Percentiles rank a stretch among this genome's conserved stretches.
Conservation (phyloP, 2,329 filamentous ascomycete genomes). For the Fonsecaea pugnacius region DNA sequence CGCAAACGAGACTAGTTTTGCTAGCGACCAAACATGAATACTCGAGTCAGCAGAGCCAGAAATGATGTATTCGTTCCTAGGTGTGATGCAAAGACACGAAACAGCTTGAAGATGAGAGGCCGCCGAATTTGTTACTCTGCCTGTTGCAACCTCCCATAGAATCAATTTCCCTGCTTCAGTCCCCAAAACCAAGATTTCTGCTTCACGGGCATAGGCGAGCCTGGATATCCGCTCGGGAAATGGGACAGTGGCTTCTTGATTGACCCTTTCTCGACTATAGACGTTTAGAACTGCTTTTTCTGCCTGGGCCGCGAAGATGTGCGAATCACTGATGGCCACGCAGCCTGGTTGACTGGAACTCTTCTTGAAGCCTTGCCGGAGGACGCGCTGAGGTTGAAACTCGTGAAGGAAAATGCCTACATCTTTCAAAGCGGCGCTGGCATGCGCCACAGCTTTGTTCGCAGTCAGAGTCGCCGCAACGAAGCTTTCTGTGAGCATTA, state of each 20-base stretch:
- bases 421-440: constrained; percentile 67
- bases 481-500: constrained; percentile 56
- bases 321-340: constrained; percentile 76
- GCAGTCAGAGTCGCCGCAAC: constrained; percentile 50
- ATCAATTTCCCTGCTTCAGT: constrained; percentile 84
- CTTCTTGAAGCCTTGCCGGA: constrained; percentile 85
- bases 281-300: constrained; percentile 93
- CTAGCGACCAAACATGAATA: constrained; percentile 87
- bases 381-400: constrained; percentile 74
- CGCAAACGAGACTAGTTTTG: constrained; percentile 70
- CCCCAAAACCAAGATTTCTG: constrained; percentile 71
- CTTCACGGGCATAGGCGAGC: constrained; percentile 68
- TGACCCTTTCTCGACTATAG: constrained; percentile 80
- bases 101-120: constrained; percentile 58
- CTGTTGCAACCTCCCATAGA: constrained; percentile 80
- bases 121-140: constrained; percentile 51
- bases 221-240: constrained; percentile 86
- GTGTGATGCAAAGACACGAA: constrained; percentile 72
- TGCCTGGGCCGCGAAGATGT: constrained; percentile 88
- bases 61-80: constrained; percentile 60
- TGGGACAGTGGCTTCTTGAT: constrained; percentile 84
- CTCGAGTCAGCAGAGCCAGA: constrained; percentile 71
- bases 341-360: constrained; percentile 79
- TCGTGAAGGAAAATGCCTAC: constrained; percentile 86
- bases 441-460: constrained; percentile 43